Evolutionary conservation across 1,139 yeast genomes (phyloP), one percentile per base, ranked within the genome.

Genomic region (Hansenula lynferdii): DNA sequence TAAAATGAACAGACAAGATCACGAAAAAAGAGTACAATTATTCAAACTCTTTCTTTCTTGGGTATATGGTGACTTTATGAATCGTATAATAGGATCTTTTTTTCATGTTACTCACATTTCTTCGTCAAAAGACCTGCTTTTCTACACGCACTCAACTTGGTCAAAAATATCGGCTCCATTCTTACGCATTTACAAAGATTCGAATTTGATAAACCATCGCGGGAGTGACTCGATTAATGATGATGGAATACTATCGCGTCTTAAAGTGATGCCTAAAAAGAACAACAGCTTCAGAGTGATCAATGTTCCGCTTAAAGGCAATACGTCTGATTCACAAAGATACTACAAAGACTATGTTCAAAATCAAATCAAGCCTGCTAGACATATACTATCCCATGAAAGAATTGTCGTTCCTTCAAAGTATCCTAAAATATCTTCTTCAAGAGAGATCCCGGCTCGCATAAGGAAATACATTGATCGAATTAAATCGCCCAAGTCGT

Each of bases 31-130:
- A 10, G 48, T 47, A 34, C 30, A 42, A 0, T 47, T 71, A n/a
- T 57, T 78, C 15, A 40, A 54, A 1, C 51, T 56, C 6, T 74
- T 84, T 39, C 24, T 85, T 1, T 37, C 43, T 3, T 90, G 96
- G 96, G 42, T 84, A 4, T 72, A 83, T 35, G 50, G 62, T 1
- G 37, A 38, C 0, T 67, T 80, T 37, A 45, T 86, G 2, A 65
- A 72, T 8, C 67, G 66, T 12, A 47, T 86, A 1, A 47, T 85
- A 0, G 58, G 65, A 0, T 58, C 71, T 0, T 77, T 75, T 51
- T 90, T 90, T 68, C 82, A 84, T 53, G 78, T 83, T 3, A 78
- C 92, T 0, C 82, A 79, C 38, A 57, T 71, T 0, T 67, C 80
- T 2, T 69, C 72, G 4, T 54, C 62, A 0, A 53, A 53, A 7